Base-by-base conservation (phyloP, 2,329 filamentous ascomycete genomes). In the Colletotrichum sp. region DNA sequence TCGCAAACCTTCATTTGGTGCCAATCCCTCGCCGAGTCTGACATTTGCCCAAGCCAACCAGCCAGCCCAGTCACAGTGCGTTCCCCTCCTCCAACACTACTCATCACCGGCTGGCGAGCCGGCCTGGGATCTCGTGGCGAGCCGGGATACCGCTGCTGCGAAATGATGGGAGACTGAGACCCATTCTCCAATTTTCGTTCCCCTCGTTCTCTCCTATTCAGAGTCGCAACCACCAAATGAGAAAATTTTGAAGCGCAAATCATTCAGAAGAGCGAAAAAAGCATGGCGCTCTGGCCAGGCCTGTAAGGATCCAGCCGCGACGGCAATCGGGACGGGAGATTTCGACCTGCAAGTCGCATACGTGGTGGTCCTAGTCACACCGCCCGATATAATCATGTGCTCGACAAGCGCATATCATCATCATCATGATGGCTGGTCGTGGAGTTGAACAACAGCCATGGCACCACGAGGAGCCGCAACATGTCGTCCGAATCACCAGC, bases 321-420 rank as follows among this genome's bases (percentile, higher is more conserved):
- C 69, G 44, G 63, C 39, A 72, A 64, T 63, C 64, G 63, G 69
- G 10, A 30, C 36, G 57, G 64, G 64, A 75, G 57, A 75, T 76
- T 73, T 76, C 64, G 70, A 76, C 69, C 70, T 73, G 73, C 73
- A 73, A 21, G 34, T 57, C 59, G 64, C 36, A 30, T 39, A 57
- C 73, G 18, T 63, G 70, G 73, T 24, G 57, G 57, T 24, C 73
- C 70, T 34, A 15, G 70, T 32, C 70, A 64, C 70, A 36, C 69
- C 28, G 39, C 62, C 72, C 60, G 36, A 44, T 72, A 73, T 24
- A 44, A 24, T 49, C 70, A 73, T 76, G 70, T 76, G 73, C 64
- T 55, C 32, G 57, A 69, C 55, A 73, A 68, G 70, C 57, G 64
- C 70, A 73, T 73, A 59, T 69, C 52, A 44, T 66, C n/a, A 24